Conservation (phyloP, 2,329 filamentous ascomycete species). For the Aspergillus eucalypticola region DNA sequence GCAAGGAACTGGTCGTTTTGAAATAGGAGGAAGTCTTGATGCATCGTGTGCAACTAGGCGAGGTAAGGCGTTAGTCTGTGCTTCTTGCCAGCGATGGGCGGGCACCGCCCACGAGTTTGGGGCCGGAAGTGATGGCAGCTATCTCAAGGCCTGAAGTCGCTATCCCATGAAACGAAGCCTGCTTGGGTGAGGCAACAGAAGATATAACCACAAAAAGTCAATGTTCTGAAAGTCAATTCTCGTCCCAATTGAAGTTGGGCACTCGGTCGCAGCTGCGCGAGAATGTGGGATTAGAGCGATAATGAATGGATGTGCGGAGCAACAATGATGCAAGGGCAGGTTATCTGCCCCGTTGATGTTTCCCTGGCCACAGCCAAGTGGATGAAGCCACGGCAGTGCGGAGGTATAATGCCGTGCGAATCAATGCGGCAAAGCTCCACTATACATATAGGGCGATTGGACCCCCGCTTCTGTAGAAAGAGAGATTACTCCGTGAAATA, state of each 20-base stretch:
- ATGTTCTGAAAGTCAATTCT: neutral
- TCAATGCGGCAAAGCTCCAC: slow-evolving; percentile 7
- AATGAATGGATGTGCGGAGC: slow-evolving; percentile 8
- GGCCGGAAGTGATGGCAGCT: neutral
- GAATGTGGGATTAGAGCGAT: slow-evolving; percentile 3
- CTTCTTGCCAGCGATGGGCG: slow-evolving; percentile 24
- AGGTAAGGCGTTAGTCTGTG: slow-evolving; percentile 24
- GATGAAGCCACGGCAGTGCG: slow-evolving; percentile 14
- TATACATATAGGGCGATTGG: slow-evolving; percentile 8
- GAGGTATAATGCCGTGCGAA: slow-evolving; percentile 10
- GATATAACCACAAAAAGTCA: neutral
- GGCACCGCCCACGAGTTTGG: slow-evolving; percentile 1
- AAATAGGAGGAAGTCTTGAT: slow-evolving; percentile 24
- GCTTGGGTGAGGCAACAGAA: neutral
- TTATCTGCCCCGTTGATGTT: slow-evolving; percentile 14
- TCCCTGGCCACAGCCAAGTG: slow-evolving; percentile 13
- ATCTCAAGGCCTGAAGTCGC: neutral
- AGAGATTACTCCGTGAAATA: neutral
- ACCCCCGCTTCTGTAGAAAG: neutral
- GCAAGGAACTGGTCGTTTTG: slow-evolving; percentile 27
- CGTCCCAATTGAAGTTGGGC: slow-evolving; percentile 9
- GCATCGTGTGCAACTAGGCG: slow-evolving; percentile 38
- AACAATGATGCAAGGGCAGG: slow-evolving; percentile 22
- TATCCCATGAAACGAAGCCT: neutral
- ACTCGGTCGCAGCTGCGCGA: slow-evolving; percentile 9